Evolutionary conservation across 2,329 filamentous ascomycete genomes (phyloP).

Genomic region (Pyricularia grisea): DNA sequence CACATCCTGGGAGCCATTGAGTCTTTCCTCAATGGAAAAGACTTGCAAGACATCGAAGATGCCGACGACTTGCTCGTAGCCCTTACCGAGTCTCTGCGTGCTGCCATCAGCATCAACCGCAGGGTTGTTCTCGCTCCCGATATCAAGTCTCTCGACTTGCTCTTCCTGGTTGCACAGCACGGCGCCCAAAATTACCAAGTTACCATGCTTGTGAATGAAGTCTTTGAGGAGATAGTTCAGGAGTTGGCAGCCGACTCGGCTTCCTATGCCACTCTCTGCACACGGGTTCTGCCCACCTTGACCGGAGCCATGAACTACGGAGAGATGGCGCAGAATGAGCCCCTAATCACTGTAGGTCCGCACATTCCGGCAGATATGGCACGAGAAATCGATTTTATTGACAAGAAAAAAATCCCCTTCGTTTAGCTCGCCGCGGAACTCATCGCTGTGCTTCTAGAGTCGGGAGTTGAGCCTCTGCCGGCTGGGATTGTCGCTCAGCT

Average conservation of each 20-base stretch:
- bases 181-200: conserved; percentile 88
- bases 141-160: conserved; percentile 65
- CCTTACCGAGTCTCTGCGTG: conserved; percentile 74
- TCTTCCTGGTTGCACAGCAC: conserved; percentile 84
- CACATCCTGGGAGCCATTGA: conserved; percentile 53
- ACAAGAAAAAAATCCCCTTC: background rate
- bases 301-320: conserved; percentile 86
- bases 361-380: background rate
- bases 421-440: conserved; percentile 64
- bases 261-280: conserved; percentile 68
- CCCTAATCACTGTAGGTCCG: conserved; percentile 59
- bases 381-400: background rate
- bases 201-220: conserved; percentile 76
- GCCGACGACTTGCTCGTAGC: conserved; percentile 89
- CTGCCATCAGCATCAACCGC: conserved; percentile 73
- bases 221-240: conserved; percentile 79
- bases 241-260: conserved; percentile 52
- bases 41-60: conserved; percentile 74
- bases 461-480: conserved; percentile 77
- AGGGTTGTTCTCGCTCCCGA: conserved; percentile 63
- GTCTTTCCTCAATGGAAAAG: conserved; percentile 69
- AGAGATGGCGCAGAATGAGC: conserved; percentile 73
- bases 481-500: conserved; percentile 75
- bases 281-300: conserved; percentile 78
- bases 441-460: conserved; percentile 69